Evolutionary conservation across 176 grass and related monocot genomes (phyloP).

Genomic region (Triticum urartu): DNA sequence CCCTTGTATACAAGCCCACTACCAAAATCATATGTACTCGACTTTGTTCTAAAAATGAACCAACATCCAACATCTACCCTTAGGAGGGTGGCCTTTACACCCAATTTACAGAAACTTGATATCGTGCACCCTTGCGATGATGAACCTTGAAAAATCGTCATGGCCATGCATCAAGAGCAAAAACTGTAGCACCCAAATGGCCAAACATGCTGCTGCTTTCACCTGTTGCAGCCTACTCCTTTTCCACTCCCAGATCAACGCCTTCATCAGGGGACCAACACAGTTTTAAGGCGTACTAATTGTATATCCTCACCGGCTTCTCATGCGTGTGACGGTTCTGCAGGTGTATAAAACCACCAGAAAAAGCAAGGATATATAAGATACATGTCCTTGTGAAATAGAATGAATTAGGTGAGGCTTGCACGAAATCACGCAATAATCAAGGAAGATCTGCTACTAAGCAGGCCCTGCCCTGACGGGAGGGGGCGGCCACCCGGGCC

Average conservation of each 20-base stretch:
- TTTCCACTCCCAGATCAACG: constrained; percentile 10
- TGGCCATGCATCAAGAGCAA: constrained; percentile 1
- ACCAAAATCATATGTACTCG: constrained; percentile 82
- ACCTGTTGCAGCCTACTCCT: constrained; percentile 1
- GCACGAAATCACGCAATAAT: background rate
- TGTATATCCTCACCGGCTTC: constrained; percentile 87
- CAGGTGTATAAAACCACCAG: constrained; percentile 24
- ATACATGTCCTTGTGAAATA: background rate
- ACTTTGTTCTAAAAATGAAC: constrained; percentile 45
- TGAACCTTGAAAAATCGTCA: constrained; percentile 10
- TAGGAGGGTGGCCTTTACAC: constrained; percentile 27
- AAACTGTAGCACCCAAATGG: background rate
- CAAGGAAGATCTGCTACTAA: constrained; percentile 1
- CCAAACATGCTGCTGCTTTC: background rate
- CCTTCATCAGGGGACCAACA: constrained; percentile 11
- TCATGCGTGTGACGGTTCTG: constrained; percentile 82
- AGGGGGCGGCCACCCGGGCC: too few species aligned
- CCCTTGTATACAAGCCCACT: constrained; percentile 58
- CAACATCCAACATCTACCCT: constrained; percentile 36
- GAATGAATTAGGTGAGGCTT: background rate
- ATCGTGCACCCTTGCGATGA: background rate
- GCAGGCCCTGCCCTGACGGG: background rate
- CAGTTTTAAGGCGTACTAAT: constrained; percentile 31
- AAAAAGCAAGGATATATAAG: constrained; percentile 5
- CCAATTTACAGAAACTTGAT: constrained; percentile 36